Conservation (phyloP, 495 filamentous ascomycete genomes). For the Monascus purpureus region DNA sequence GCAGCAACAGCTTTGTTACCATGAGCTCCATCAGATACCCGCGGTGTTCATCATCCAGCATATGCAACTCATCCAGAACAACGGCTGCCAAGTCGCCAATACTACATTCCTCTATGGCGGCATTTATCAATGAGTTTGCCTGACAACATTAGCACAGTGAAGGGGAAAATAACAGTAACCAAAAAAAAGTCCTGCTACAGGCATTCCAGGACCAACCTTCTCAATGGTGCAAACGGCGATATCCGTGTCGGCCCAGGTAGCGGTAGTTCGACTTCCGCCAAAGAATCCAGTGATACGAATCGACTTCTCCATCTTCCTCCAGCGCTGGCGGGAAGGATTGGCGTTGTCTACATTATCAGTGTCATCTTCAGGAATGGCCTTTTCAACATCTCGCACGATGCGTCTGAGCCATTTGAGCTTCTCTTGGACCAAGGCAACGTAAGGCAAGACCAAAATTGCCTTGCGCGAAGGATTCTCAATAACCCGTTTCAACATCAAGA, state of each 20-base stretch:
- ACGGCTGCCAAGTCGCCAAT: conserved; percentile 51
- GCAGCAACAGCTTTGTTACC: conserved; percentile 58
- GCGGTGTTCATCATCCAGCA: conserved; percentile 68
- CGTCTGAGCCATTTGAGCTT: conserved; percentile 66
- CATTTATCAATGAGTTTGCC: conserved; percentile 71
- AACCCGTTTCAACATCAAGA: conserved; percentile 60
- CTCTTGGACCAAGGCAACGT: conserved; percentile 72
- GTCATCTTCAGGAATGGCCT: conserved; percentile 18
- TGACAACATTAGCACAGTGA: conserved; percentile 13
- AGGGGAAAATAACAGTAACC: not conserved
- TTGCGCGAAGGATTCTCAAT: conserved; percentile 52
- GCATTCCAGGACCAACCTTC: conserved; percentile 38
- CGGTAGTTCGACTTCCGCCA: conserved; percentile 51
- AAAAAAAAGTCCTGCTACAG: not conserved
- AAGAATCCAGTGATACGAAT: conserved; percentile 62
- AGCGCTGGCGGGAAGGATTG: conserved; percentile 13
- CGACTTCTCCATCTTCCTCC: conserved; percentile 20
- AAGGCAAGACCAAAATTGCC: conserved; percentile 67
- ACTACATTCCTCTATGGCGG: conserved; percentile 57
- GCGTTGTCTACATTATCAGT: conserved; percentile 1
- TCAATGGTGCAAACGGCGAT: conserved; percentile 75
- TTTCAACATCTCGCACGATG: conserved; percentile 50
- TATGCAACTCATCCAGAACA: conserved; percentile 70
- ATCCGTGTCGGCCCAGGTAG: conserved; percentile 62
- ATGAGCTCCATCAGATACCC: conserved; percentile 74